Percentiles rank a stretch among this genome's conserved stretches.
Evolutionary conservation across 2,329 filamentous ascomycete species (phyloP).

Genomic region (Neoscytalidium dimidiatum): DNA sequence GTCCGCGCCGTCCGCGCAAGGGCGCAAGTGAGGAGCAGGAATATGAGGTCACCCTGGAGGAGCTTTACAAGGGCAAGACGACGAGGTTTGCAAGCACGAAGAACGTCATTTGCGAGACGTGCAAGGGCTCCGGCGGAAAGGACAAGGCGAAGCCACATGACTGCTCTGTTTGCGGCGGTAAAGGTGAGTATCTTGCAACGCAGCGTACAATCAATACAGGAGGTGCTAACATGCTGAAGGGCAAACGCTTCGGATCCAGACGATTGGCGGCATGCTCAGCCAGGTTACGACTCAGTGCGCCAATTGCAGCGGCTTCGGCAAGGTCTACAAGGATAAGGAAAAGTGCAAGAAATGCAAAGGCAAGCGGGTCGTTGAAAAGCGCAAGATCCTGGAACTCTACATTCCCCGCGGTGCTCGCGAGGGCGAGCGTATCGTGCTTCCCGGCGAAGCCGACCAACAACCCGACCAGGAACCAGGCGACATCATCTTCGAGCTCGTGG

Average conservation of each 20-base stretch:
- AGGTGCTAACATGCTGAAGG: conserved; percentile 45
- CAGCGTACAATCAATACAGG: not conserved
- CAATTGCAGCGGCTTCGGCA: conserved; percentile 81
- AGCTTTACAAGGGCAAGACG: conserved; percentile 98
- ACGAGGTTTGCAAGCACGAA: conserved; percentile 96
- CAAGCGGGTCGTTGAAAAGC: conserved; percentile 79
- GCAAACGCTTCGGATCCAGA: conserved; percentile 48
- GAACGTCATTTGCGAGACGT: conserved; percentile 83
- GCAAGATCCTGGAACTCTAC: conserved; percentile 94
- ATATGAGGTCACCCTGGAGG: conserved; percentile 88
- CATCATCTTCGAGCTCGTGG: conserved; percentile 84
- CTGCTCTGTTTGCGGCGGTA: conserved; percentile 82
- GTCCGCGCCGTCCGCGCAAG: conserved; percentile 58
- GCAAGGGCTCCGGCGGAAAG: conserved; percentile 88
- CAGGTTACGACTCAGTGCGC: conserved; percentile 73
- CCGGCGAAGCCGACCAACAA: conserved; percentile 91
- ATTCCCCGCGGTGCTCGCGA: conserved; percentile 79
- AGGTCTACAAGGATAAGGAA: conserved; percentile 92
- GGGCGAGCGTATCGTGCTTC: conserved; percentile 85
- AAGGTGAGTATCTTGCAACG: conserved; percentile 50
- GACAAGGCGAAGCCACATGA: conserved; percentile 83
- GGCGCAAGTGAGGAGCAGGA: conserved; percentile 85
- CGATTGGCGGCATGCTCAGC: conserved; percentile 62
- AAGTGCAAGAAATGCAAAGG: conserved; percentile 99
- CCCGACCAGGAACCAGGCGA: conserved; percentile 89